Percentiles rank a stretch among this genome's conserved stretches.
Evolutionary conservation across 1,284 basidiomycete genomes (phyloP).

Genomic region (Irpex sp.): DNA sequence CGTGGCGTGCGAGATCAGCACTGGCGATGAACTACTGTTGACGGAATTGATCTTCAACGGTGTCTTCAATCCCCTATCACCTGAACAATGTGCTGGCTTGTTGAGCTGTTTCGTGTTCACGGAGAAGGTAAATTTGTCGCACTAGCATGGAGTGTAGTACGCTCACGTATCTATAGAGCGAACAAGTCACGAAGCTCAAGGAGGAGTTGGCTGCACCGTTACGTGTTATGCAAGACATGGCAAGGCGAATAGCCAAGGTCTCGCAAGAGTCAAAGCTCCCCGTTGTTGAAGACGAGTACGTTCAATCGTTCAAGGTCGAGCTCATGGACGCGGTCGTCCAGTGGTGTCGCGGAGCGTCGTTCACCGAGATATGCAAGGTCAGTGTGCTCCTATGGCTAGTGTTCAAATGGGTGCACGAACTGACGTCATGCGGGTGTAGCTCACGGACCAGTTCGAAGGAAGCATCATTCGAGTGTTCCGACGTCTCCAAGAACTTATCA

Average conservation of each 20-base stretch:
- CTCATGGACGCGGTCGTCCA: conserved; percentile 96
- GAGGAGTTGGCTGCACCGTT: conserved; percentile 93
- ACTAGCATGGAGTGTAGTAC: not conserved
- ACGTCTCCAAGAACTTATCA: conserved; percentile 87
- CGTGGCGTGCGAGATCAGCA: conserved; percentile 97
- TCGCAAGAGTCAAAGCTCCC: conserved; percentile 90
- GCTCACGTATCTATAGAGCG: conserved; percentile 59
- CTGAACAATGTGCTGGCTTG: conserved; percentile 91
- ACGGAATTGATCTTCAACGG: conserved; percentile 99
- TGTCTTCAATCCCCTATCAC: conserved; percentile 85
- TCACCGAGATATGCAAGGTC: conserved; percentile 95
- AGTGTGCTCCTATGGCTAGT: conserved; percentile 18
- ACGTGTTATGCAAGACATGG: conserved; percentile 93
- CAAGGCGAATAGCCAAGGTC: conserved; percentile 92
- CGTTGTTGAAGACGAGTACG: conserved; percentile 93
- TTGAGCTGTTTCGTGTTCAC: conserved; percentile 96
- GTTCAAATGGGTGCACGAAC: no score
- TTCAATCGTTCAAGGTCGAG: conserved; percentile 95
- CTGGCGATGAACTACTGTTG: conserved; percentile 93
- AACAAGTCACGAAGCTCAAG: conserved; percentile 81
- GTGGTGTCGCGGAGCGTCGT: conserved; percentile 98
- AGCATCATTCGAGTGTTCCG: conserved; percentile 93
- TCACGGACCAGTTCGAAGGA: conserved; percentile 97
- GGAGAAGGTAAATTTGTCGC: conserved; percentile 73
- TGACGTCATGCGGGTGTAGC: conserved; percentile 35